Evolutionary conservation across 2,329 filamentous ascomycete genomes (phyloP).

Genomic region (Claviceps arundinis): DNA sequence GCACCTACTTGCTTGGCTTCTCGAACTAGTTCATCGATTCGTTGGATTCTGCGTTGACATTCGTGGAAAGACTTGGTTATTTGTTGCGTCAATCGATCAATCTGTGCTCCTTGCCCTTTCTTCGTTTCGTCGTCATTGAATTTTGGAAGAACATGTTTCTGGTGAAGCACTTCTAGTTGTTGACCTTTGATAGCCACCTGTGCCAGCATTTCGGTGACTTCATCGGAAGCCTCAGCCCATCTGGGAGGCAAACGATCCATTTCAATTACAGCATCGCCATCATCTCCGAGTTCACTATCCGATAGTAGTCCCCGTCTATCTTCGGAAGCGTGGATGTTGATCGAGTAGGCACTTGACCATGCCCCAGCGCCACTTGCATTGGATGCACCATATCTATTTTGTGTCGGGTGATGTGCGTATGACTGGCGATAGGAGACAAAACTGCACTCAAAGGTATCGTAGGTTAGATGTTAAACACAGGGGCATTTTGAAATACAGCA

Average conservation of each 20-base stretch:
- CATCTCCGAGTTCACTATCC: conserved; percentile 61
- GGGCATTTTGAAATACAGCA: no score
- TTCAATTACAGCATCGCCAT: conserved; percentile 91
- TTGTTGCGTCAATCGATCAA: conserved; percentile 78
- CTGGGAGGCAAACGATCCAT: conserved; percentile 93
- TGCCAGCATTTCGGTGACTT: conserved; percentile 71
- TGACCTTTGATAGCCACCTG: conserved; percentile 74
- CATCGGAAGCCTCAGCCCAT: conserved; percentile 91
- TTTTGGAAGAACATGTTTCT: conserved; percentile 90
- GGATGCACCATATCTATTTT: conserved; percentile 49
- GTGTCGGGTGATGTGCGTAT: conserved; percentile 86
- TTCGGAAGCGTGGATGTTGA: conserved; percentile 30
- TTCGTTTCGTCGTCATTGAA: conserved; percentile 94
- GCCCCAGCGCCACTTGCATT: conserved; percentile 36
- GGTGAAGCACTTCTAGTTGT: conserved; percentile 80
- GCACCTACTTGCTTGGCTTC: conserved; percentile 62
- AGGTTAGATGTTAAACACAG: background rate
- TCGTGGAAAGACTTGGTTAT: conserved; percentile 83
- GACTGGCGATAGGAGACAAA: conserved; percentile 99
- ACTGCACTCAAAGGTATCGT: conserved; percentile 31
- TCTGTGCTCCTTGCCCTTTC: conserved; percentile 73
- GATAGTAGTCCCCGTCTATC: conserved; percentile 72
- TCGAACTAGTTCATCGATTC: conserved; percentile 74
- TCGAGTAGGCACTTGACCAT: conserved; percentile 46
- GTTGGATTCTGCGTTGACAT: conserved; percentile 79